Percentiles rank a stretch among this genome's conserved stretches.
Conservation (phyloP, 1,284 basidiomycete genomes). For the Moniliophthora roreri region DNA sequence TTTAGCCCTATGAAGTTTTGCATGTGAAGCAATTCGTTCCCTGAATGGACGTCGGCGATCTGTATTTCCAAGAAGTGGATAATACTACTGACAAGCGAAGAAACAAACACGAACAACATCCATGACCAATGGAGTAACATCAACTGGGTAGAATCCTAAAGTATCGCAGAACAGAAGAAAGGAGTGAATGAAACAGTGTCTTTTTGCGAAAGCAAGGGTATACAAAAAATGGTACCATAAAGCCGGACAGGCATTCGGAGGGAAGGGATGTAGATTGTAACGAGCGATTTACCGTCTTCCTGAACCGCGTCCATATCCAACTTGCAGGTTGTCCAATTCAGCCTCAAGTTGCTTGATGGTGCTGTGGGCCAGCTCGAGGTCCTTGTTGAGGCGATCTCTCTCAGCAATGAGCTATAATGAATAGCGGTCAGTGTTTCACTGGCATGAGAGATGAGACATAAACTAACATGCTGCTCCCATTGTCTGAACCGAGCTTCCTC, state of each 20-base stretch:
- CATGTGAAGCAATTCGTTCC: too few species aligned
- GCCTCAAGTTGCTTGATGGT: constrained; percentile 89
- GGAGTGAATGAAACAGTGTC: background rate
- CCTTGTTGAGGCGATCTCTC: constrained; percentile 96
- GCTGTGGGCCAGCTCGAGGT: constrained; percentile 89
- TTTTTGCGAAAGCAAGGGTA: background rate
- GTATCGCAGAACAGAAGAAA: background rate
- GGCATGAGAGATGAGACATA: background rate
- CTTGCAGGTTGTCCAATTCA: constrained; percentile 87
- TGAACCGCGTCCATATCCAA: constrained; percentile 79
- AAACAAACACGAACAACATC: too few species aligned
- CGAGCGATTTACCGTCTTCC: constrained; percentile 55
- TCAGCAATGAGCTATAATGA: constrained; percentile 88
- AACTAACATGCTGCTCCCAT: constrained; percentile 96
- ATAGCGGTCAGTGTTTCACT: background rate
- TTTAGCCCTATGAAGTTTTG: too few species aligned
- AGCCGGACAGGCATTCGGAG: background rate
- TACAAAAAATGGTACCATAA: background rate
- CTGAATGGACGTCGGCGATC: too few species aligned
- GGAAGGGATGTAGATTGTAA: background rate
- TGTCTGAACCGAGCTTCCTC: constrained; percentile 98
- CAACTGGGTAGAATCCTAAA: too few species aligned
- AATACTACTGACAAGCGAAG: too few species aligned
- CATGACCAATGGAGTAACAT: too few species aligned
- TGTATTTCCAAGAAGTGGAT: too few species aligned